phyloP scores from a whole-genome alignment of 1,284 basidiomycete species.

The Inonotus hispidus region DNA sequence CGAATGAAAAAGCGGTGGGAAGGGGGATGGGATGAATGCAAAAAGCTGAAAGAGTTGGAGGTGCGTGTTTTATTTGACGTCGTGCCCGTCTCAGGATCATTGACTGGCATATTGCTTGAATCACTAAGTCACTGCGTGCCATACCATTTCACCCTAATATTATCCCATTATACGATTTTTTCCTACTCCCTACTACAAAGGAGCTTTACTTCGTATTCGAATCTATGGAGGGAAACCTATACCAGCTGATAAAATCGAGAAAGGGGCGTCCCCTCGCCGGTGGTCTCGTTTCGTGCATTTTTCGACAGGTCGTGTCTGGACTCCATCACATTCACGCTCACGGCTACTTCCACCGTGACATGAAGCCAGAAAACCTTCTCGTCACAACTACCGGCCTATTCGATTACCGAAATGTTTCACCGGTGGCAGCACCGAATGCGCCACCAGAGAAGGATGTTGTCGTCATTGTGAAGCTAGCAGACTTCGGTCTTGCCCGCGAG shows the following conservation, averaged over 20 bases:
- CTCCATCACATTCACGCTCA: conserved; percentile 89
- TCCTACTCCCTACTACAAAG: conserved; percentile 87
- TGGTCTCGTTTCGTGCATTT: conserved; percentile 93
- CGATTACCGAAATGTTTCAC: conserved; percentile 83
- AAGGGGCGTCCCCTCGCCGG: conserved; percentile 92
- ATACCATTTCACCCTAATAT: conserved; percentile 96
- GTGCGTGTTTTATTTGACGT: conserved; percentile 42
- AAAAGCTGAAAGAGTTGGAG: conserved; percentile 93
- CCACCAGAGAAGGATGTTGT: conserved; percentile 89
- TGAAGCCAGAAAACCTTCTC: conserved; percentile 99
- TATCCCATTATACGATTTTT: conserved; percentile 98
- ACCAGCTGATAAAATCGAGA: conserved; percentile 97
- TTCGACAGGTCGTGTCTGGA: conserved; percentile 87
- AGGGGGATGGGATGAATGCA: conserved; percentile 96
- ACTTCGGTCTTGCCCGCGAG: conserved; percentile 96
- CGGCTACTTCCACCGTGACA: conserved; percentile 98
- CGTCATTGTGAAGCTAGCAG: conserved; percentile 96
- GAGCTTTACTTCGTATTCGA: conserved; percentile 99
- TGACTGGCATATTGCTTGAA: conserved; percentile 18
- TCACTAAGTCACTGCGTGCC: conserved; percentile 79
- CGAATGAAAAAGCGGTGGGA: conserved; percentile 98
- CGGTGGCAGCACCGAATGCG: conserved; percentile 49
- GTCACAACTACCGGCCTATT: conserved; percentile 98
- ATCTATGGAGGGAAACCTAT: conserved; percentile 99
- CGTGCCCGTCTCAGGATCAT: too few species aligned